Evolutionary conservation across 2,329 filamentous ascomycete species (phyloP), one percentile per base, ranked within the genome.

Genomic region (Apiospora saccharicola): DNA sequence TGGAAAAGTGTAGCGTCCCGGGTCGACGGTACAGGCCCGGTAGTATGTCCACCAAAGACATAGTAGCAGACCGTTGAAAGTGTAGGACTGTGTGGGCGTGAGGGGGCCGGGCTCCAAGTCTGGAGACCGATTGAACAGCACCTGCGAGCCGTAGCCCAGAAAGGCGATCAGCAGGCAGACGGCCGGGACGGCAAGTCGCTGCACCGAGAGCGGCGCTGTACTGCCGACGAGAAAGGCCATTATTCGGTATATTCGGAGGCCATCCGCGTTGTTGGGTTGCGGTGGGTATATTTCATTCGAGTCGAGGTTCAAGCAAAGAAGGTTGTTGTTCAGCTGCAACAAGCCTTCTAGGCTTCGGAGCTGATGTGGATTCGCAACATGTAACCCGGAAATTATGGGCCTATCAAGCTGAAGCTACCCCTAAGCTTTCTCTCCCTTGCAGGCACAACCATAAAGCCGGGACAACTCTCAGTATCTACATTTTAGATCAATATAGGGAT

Each of bases 11-110:
- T 89, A 90, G 24, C 85, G 85, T 68, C 90, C 90, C 0, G 90
- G 89, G 74, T 91, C 85, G 76, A 89, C 85, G 70, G 85, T 86
- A 76, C 89, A 88, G 69, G 90, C 86, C 71, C 83, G 84, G 79
- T 89, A 90, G 84, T 96, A 96, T 69, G 90, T 92, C 78, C 89
- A 88, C 86, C 92, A 91, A 26, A 95, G 86, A 74, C 88, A 88
- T 24, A 86, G 76, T 24, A 95, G 85, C 24, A 93, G 84, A 46
- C 80, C 71, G 83, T 96, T 96, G 83, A 95, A 93, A 74, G 87
- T 80, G 77, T 89, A 81, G 16, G 87, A 84, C 80, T 96, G 86
- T 72, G 82, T 80, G 72, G 79, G 81, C 4, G 87, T 87, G 34
- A 93, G 85, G 1, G 92, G 90, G 1, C 89, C 90, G 0, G 90